phyloP scores from a whole-genome alignment of 306 rosid genomes.

The Inga leiocalycina region DNA sequence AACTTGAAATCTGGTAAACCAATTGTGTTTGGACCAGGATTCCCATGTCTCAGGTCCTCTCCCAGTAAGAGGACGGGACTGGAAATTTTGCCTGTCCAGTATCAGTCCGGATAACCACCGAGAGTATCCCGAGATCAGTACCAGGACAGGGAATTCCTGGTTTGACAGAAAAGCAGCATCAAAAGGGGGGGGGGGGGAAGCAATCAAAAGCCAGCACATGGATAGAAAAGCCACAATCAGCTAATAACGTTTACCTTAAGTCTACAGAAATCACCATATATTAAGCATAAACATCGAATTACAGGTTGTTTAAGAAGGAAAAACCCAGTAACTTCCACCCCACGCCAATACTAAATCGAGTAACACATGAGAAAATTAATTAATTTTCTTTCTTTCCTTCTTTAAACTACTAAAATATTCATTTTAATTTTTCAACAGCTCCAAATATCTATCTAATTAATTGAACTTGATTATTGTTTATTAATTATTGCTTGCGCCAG shows the following conservation, averaged over 20 bases:
- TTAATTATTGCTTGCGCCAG: not conserved
- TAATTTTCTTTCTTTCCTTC: not conserved
- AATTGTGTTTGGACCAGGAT: no score
- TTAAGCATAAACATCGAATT: not conserved
- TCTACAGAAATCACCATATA: constrained; percentile 6
- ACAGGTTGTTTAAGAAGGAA: not conserved
- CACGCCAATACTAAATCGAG: not conserved
- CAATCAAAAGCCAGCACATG: not conserved
- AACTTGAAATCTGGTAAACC: no score
- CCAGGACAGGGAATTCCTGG: no score
- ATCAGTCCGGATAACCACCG: no score
- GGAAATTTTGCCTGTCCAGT: no score
- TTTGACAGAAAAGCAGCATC: no score
- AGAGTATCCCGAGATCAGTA: no score
- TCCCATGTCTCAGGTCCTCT: no score
- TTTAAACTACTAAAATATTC: not conserved
- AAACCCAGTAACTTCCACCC: not conserved
- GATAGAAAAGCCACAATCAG: not conserved
- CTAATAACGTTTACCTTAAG: not conserved
- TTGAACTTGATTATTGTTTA: not conserved
- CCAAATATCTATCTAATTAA: not conserved
- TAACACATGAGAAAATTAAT: constrained; percentile 47
- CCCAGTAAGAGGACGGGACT: no score
- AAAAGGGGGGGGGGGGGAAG: not conserved
- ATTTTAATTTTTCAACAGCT: not conserved